Evolutionary conservation across 371 early-diverging fungal species (phyloP).

Genomic region (Apophysomyces variabilis): DNA sequence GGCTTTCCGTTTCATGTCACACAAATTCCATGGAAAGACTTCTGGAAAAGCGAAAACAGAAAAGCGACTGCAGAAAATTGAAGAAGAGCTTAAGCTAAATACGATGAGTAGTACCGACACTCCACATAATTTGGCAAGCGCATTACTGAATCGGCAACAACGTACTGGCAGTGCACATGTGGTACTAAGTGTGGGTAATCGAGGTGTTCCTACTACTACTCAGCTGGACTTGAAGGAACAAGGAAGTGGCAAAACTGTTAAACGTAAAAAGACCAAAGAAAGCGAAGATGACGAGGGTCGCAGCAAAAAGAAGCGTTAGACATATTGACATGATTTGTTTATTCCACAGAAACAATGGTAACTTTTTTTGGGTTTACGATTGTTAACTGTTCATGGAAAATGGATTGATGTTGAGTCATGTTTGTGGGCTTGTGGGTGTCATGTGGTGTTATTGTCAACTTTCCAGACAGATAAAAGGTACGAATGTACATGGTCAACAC

Average conservation of each 20-base stretch:
- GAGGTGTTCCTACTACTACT: conserved; percentile 40
- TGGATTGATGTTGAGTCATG: no score
- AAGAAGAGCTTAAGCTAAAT: conserved; percentile 79
- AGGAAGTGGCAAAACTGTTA: neutral
- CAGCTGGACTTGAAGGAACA: conserved; percentile 32
- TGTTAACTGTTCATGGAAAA: no score
- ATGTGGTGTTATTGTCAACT: no score
- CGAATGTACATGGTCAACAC: no score
- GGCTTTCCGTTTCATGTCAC: conserved; percentile 91
- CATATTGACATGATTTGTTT: neutral
- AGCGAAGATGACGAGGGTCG: neutral
- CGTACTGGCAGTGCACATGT: conserved; percentile 79
- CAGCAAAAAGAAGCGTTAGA: conserved; percentile 4
- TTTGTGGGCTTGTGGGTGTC: no score
- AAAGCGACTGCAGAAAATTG: conserved; percentile 80
- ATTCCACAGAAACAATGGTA: no score
- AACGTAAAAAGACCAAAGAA: conserved; percentile 1
- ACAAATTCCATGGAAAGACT: conserved; percentile 94
- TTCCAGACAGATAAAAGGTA: no score
- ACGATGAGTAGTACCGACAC: conserved; percentile 81
- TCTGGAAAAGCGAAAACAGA: conserved; percentile 96
- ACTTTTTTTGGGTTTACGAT: no score
- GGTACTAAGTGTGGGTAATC: conserved; percentile 82
- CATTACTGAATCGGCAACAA: conserved; percentile 77
- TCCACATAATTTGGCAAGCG: conserved; percentile 77